phyloP scores from a whole-genome alignment of 192 early-diverging fungal species.

The Rhizoclosmatium sp. region DNA sequence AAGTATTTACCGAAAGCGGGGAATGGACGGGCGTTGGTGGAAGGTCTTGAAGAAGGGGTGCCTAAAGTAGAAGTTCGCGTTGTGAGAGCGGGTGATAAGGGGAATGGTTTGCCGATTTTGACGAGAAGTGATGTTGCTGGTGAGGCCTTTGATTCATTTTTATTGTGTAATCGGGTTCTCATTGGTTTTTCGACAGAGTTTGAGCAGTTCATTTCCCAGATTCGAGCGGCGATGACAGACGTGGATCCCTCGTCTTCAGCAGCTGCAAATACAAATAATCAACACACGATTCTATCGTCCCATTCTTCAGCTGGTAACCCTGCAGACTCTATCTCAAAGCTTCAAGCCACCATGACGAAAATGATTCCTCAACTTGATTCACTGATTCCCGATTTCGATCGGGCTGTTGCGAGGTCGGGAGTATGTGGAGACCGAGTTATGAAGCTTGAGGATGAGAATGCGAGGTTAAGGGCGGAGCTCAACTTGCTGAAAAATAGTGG shows the following conservation, averaged over 20 bases:
- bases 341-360: slow-evolving; percentile 57
- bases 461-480: slow-evolving; percentile 39
- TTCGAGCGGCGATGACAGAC: slow-evolving; percentile 47
- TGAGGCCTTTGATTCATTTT: background rate
- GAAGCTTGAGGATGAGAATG: slow-evolving; percentile 54
- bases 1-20: slow-evolving; percentile 49
- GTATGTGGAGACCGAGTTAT: slow-evolving; percentile 35
- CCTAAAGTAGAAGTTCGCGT: slow-evolving; percentile 47
- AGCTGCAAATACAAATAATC: slow-evolving; percentile 23
- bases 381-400: slow-evolving; percentile 53
- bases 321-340: slow-evolving; percentile 51
- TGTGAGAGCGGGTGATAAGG: slow-evolving; percentile 37
- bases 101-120: slow-evolving; percentile 50
- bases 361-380: slow-evolving; percentile 54
- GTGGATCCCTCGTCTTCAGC: slow-evolving; percentile 40
- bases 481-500: background rate
- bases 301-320: slow-evolving; percentile 13
- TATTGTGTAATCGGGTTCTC: background rate
- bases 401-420: slow-evolving; percentile 41
- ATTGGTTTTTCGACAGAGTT: slow-evolving; percentile 32
- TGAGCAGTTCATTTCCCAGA: slow-evolving; percentile 50
- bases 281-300: slow-evolving; percentile 22
- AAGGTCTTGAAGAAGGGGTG: slow-evolving; percentile 53
- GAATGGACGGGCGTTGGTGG: slow-evolving; percentile 38
- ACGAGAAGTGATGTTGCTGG: slow-evolving; percentile 46